Evolutionary conservation across 805 yeast species (phyloP), one percentile per base, ranked within the genome.

Genomic region (Hanseniaspora singularis): DNA sequence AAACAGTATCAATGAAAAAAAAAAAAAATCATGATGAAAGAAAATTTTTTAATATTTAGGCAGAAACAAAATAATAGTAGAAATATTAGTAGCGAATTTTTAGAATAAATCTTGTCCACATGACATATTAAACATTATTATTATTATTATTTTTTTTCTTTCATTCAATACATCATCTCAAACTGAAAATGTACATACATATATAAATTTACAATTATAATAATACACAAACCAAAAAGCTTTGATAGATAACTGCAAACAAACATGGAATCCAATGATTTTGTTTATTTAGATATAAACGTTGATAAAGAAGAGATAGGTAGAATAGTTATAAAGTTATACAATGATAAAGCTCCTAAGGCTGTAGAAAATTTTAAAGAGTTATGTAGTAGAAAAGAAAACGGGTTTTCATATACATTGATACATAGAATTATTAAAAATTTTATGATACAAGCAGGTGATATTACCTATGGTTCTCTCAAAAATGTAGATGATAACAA

Each of bases 391-490:
- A 7, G 51, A 54, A 22, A 63, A 58, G 4, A 50, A 52, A 15
- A 46, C 40, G 5, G 15, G 53, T 66, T 1, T 73, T 66, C 49
- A 65, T 70, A 50, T 58, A 65, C 18, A 73, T 70, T 33, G 64
- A 60, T 83, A 59, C 81, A 79, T 54, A 65, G 84, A 47, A 74
- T 79, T 2, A 66, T 81, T 43, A 77, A 73, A 55, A 81, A 78
- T 57, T 82, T 82, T 56, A 74, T 80, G 68, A 63, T 81, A 15
- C 88, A 81, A 59, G 77, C 76, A 3, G 88, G 88, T 33, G 84
- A 79, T 56, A 56, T 72, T 2, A 57, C 62, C 1, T 59, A 66
- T 56, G 76, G 75, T 8, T 60, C 65, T 2, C 43, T 45, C 9
- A 60, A 60, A 9, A 42, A 55, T 4, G 43, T 53, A 3, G 23